Evolutionary conservation across 768 basidiomycete species (phyloP).

Genomic region (Phanerodontia chrysosporium): DNA sequence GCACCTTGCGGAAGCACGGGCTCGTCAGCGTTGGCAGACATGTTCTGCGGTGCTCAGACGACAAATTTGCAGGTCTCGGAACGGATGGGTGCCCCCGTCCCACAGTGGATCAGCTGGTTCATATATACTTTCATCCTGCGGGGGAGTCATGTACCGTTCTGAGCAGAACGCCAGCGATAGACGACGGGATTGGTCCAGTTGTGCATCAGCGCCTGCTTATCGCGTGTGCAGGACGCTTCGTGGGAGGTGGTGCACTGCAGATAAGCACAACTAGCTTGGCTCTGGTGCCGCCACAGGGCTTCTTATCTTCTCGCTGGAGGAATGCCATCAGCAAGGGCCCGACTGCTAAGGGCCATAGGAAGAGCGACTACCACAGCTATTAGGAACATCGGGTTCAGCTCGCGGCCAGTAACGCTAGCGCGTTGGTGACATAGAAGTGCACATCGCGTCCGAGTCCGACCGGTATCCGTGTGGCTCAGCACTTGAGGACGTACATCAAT

Average conservation of each 20-base stretch:
- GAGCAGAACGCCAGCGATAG: not conserved
- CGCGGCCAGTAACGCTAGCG: too few relatives aligned
- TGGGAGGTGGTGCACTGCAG: not conserved
- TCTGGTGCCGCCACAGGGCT: not conserved
- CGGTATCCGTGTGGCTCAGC: too few relatives aligned
- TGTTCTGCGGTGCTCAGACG: not conserved
- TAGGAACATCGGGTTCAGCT: too few relatives aligned
- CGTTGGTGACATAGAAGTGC: too few relatives aligned
- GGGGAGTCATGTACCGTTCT: not conserved
- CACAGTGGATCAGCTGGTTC: not conserved
- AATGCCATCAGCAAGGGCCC: not conserved
- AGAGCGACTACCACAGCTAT: too few relatives aligned
- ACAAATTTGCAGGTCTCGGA: not conserved
- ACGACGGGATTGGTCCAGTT: not conserved
- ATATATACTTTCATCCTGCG: not conserved
- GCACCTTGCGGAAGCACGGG: conserved; percentile 72
- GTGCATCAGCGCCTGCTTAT: conserved; percentile 10
- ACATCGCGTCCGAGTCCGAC: too few relatives aligned
- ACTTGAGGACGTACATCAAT: too few relatives aligned
- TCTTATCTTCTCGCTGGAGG: not conserved
- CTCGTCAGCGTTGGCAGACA: conserved; percentile 20
- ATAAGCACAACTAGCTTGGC: not conserved
- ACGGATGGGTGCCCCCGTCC: not conserved
- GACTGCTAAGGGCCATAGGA: too few relatives aligned
- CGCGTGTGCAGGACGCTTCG: not conserved